Conservation (phyloP, 208 protist species). For the Trypanosoma avium region DNA sequence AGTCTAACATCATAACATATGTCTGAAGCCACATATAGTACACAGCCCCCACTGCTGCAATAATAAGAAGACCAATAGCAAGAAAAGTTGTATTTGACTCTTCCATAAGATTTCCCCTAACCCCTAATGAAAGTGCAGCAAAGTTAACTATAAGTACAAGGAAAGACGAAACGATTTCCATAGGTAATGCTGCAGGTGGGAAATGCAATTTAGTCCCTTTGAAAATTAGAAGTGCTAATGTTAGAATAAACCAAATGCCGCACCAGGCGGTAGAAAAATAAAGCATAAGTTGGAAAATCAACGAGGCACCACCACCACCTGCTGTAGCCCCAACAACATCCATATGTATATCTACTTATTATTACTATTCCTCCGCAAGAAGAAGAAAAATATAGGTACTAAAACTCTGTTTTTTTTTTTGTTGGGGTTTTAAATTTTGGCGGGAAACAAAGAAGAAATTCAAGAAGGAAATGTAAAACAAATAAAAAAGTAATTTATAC, state of each 20-base stretch:
- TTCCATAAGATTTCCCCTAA: slow-evolving; percentile 58
- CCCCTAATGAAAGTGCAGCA: slow-evolving; percentile 40
- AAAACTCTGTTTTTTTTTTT: no score
- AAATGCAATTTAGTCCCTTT: slow-evolving; percentile 58
- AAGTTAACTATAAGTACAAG: slow-evolving; percentile 48
- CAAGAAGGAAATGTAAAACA: no score
- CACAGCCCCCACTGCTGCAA: slow-evolving; percentile 46
- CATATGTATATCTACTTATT: neutral
- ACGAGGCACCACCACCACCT: slow-evolving; percentile 36
- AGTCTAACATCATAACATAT: slow-evolving; percentile 76
- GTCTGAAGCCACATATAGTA: slow-evolving; percentile 88
- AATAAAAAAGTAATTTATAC: no score
- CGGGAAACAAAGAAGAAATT: no score
- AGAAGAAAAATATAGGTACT: neutral
- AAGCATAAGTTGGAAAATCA: slow-evolving; percentile 57
- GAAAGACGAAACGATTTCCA: slow-evolving; percentile 61
- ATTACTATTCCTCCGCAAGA: neutral
- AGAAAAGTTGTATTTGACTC: slow-evolving; percentile 29
- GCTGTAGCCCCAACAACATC: neutral
- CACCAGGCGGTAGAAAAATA: slow-evolving; percentile 37
- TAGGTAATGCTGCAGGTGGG: slow-evolving; percentile 55
- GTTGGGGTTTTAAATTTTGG: no score
- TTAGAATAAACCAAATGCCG: slow-evolving; percentile 54
- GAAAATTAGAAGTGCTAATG: slow-evolving; percentile 56
- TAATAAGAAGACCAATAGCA: slow-evolving; percentile 35